phyloP scores from a whole-genome alignment of 768 basidiomycete species.

The Leucosporidium yakuticum region DNA sequence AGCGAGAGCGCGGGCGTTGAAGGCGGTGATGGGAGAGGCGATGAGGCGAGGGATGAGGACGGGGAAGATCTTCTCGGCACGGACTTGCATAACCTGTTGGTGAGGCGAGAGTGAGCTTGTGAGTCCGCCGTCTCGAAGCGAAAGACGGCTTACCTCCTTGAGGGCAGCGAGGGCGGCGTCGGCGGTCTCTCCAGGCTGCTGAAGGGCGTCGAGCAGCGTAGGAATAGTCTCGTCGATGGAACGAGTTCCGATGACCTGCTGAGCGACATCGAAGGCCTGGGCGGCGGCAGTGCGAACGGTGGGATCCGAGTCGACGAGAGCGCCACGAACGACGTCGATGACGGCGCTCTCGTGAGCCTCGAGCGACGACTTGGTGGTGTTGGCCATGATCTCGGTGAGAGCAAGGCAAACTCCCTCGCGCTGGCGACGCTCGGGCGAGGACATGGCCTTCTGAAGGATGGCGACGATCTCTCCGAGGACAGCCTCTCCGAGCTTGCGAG shows the following conservation, averaged over 20 bases:
- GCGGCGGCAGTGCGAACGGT: constrained; percentile 85
- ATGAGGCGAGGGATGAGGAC: constrained; percentile 90
- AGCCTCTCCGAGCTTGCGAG: constrained; percentile 90
- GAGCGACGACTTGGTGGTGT: constrained; percentile 71
- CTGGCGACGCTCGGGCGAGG: constrained; percentile 48
- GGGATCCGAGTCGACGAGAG: constrained; percentile 80
- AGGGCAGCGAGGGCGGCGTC: constrained; percentile 90
- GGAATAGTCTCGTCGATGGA: constrained; percentile 97
- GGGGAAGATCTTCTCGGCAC: constrained; percentile 92
- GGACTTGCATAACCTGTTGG: constrained; percentile 56
- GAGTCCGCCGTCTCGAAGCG: not conserved
- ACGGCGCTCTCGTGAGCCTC: constrained; percentile 76
- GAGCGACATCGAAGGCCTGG: constrained; percentile 80
- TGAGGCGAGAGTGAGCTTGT: not conserved
- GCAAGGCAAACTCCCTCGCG: constrained; percentile 79
- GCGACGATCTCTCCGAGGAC: constrained; percentile 76
- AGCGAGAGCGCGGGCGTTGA: constrained; percentile 86
- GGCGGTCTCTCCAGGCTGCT: constrained; percentile 87
- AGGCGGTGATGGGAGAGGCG: constrained; percentile 80
- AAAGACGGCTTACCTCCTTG: constrained; percentile 74
- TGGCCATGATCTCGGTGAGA: constrained; percentile 85
- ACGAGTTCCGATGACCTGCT: constrained; percentile 79
- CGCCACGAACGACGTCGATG: constrained; percentile 71
- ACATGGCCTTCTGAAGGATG: constrained; percentile 59
- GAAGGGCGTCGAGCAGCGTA: constrained; percentile 83